phyloP scores from a whole-genome alignment of 2,329 filamentous ascomycete species.

The Hypoxylon sp. region DNA sequence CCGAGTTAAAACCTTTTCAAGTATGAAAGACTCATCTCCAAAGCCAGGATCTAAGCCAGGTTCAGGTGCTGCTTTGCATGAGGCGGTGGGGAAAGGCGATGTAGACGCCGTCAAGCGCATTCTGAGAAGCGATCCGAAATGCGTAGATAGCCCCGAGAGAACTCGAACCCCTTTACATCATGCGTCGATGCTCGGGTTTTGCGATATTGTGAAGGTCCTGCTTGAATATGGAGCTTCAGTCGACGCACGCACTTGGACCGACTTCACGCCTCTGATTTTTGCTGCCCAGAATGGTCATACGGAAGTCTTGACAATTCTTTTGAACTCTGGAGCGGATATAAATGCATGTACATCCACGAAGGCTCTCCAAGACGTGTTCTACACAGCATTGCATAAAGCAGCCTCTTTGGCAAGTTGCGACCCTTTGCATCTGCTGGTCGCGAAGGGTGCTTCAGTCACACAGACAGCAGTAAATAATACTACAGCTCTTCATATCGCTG shows the following conservation, averaged over 20 bases:
- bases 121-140: neutral
- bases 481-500: constrained; percentile 8
- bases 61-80: neutral
- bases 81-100: neutral
- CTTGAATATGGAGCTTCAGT: constrained; percentile 7
- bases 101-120: neutral
- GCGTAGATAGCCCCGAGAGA: neutral
- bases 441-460: constrained; percentile 6
- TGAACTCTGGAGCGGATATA: constrained; percentile 4
- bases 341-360: neutral
- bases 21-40: neutral
- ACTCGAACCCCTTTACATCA: constrained; percentile 1
- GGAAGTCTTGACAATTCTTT: neutral
- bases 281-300: neutral
- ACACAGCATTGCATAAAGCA: constrained; percentile 8
- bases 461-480: neutral
- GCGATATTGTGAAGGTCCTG: constrained; percentile 7
- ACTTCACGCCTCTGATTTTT: constrained; percentile 6
- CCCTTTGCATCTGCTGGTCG: constrained; percentile 3
- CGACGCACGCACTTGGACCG: constrained; percentile 5
- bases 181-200: constrained; percentile 4
- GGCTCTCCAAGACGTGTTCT: neutral
- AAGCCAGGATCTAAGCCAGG: neutral
- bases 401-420: neutral
- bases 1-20: neutral